Evolutionary conservation across 2,329 filamentous ascomycete genomes (phyloP), one percentile per base, ranked within the genome.

Genomic region (Epicoccum sorghinum): DNA sequence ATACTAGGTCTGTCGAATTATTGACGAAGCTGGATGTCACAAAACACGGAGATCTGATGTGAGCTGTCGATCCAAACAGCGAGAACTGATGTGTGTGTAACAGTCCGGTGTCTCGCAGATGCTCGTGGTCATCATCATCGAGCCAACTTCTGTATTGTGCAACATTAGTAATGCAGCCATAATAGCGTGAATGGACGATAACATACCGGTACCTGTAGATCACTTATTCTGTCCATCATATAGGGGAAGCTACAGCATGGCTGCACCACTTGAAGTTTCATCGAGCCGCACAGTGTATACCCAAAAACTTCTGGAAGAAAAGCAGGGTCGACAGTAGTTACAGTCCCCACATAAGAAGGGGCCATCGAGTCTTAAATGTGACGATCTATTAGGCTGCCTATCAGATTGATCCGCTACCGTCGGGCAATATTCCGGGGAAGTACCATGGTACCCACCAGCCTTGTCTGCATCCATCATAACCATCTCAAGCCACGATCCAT

Each of bases 31-130:
- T 22, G 14, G 24, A 37, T 18, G 22, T 48, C 14, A 13, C 22
- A 37, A 27, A 18, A 30, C 7, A 46, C 22, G 37, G 12, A 42
- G 18, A 24, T 55, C 46, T 50, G 41, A 46, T 36, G 24, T 42
- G 37, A 55, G 46, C 46, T 50, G 46, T 25, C 25, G 9, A 29
- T 29, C 9, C 27, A 6, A 9, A 29, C 27, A 29, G 9, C 27
- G 6, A 29, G 27, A 29, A 35, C 38, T 22, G 25, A 3, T 12
- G 4, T 29, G 30, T 13, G 30, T 36, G 36, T 12, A 39, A 35
- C 14, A 46, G 24, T 30, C 35, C 33, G 41, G 46, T 50, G 46
- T 36, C 46, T 46, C 32, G 37, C 46, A 55, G 46, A 29, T n/a
- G 32, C 37, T 39, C 37, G 24, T 50, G 6, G 23, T 42, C 24